Conservation (phyloP, 2,329 filamentous ascomycete species). For the Ceratocystis ficicola region DNA sequence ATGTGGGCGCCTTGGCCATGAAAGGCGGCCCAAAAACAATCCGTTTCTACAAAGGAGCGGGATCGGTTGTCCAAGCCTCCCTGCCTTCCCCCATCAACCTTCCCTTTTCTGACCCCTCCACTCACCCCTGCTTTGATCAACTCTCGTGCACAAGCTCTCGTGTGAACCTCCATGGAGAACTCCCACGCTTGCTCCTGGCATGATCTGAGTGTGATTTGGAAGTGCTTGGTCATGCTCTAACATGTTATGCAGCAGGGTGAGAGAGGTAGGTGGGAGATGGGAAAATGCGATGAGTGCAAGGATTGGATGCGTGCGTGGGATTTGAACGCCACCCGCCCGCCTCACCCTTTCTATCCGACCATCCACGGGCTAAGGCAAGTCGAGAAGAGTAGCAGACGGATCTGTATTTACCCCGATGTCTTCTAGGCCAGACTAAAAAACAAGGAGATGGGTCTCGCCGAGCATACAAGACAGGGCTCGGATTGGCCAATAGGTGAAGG, state of each 20-base stretch:
- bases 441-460: too few relatives aligned
- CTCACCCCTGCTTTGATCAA: not conserved
- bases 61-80: not conserved
- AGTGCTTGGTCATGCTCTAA: not conserved
- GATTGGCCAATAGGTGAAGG: not conserved
- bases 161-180: not conserved
- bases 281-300: too few relatives aligned
- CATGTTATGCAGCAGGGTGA: not conserved
- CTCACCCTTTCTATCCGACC: not conserved
- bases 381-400: not conserved
- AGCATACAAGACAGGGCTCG: not conserved
- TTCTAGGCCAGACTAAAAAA: too few relatives aligned
- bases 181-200: slow-evolving; percentile 1
- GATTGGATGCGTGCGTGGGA: not conserved
- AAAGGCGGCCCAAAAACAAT: not conserved
- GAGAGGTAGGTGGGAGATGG: not conserved
- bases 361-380: not conserved
- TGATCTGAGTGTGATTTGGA: not conserved
- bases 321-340: not conserved
- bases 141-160: not conserved
- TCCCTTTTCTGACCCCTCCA: not conserved
- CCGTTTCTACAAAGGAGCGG: not conserved
- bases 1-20: not conserved
- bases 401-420: not conserved
- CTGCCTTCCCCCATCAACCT: not conserved